Evolutionary conservation across 2,329 filamentous ascomycete species (phyloP).

Genomic region (Alternaria metachromatica): DNA sequence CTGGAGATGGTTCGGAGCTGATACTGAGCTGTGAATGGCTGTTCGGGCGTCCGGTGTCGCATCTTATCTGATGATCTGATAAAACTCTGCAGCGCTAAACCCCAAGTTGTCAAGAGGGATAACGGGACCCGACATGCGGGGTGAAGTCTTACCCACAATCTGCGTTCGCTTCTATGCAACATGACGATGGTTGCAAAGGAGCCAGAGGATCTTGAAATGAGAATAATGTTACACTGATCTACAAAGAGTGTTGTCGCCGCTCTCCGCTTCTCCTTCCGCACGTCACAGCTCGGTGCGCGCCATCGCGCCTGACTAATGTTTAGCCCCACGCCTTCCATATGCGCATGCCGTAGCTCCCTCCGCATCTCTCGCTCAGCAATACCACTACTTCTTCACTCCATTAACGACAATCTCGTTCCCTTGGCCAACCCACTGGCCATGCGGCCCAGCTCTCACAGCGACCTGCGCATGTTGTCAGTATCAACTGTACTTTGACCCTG

Average conservation of each 20-base stretch:
- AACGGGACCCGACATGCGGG: neutral
- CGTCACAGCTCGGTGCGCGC: neutral
- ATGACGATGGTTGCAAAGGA: neutral
- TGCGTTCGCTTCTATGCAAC: neutral
- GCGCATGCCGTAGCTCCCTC: neutral
- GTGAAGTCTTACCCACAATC: neutral
- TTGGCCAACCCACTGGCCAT: neutral
- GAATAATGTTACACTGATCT: neutral
- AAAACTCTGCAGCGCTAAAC: conserved; percentile 2
- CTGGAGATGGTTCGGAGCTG: conserved; percentile 9
- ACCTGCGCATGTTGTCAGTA: conserved; percentile 14
- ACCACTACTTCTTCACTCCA: conserved; percentile 16
- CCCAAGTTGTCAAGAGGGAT: neutral
- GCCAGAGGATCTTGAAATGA: accelerated
- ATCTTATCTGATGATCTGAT: conserved; percentile 28
- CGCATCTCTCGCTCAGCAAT: neutral
- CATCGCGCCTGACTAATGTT: neutral
- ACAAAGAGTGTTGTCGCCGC: neutral
- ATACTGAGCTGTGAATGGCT: conserved; percentile 3
- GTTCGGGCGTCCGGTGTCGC: conserved; percentile 9
- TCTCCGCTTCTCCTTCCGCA: neutral
- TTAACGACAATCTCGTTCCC: conserved; percentile 8
- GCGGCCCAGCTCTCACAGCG: conserved; percentile 18
- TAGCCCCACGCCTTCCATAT: neutral
- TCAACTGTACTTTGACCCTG: neutral